Percentiles rank a stretch among this genome's conserved stretches.
Evolutionary conservation across 73 alveolate species (phyloP).

Genomic region (Vitrella brassicaformis): DNA sequence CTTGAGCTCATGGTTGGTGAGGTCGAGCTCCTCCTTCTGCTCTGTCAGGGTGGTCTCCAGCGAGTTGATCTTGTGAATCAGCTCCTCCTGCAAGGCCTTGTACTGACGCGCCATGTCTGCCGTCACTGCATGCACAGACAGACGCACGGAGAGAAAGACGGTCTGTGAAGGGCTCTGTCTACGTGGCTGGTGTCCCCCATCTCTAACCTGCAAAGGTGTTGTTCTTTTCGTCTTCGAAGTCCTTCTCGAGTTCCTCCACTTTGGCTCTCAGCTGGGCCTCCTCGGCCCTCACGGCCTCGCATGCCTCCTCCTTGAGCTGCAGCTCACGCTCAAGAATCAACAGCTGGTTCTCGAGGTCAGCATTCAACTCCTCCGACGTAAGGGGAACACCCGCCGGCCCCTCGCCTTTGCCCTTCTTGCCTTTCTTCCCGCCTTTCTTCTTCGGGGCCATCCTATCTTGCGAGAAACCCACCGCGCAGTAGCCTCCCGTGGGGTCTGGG

Average conservation of each 20-base stretch:
- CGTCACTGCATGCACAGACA: constrained; percentile 30
- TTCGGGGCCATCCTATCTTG: neutral
- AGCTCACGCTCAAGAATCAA: neutral
- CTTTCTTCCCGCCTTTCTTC: neutral
- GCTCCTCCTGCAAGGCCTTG: constrained; percentile 12
- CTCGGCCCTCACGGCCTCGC: neutral
- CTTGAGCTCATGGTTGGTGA: constrained; percentile 38
- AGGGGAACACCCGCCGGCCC: neutral
- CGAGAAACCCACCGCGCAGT: no score
- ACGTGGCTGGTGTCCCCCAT: no score
- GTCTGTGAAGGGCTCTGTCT: no score
- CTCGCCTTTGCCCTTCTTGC: no score
- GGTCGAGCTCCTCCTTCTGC: constrained; percentile 10
- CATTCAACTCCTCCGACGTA: neutral
- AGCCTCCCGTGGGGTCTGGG: no score
- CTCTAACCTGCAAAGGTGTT: neutral
- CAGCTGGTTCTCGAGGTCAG: neutral
- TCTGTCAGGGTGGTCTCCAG: neutral
- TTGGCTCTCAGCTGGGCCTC: neutral
- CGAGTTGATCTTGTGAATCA: neutral
- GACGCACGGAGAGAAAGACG: no score
- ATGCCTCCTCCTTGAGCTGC: neutral
- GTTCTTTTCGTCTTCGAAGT: neutral
- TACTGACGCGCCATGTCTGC: constrained; percentile 43
- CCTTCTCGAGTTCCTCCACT: neutral